phyloP scores from a whole-genome alignment of 768 basidiomycete species.

The Galerina marginata region DNA sequence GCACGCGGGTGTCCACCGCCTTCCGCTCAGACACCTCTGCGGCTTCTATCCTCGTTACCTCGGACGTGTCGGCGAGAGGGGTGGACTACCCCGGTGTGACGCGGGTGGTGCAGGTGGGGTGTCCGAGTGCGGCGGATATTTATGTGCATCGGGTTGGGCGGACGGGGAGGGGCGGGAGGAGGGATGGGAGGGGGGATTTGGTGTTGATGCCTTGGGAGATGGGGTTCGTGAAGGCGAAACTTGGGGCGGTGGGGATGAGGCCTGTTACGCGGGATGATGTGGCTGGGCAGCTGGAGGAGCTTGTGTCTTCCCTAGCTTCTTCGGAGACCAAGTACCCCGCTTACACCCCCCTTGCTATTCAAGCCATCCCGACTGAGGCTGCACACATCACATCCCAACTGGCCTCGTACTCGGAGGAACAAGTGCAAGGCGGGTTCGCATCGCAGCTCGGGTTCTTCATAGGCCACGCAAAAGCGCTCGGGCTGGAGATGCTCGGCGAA shows the following conservation, averaged over 20 bases:
- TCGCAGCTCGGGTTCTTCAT: conserved; percentile 32
- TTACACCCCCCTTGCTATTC: neutral
- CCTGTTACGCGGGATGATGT: neutral
- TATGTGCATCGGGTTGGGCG: conserved; percentile 90
- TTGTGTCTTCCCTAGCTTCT: neutral
- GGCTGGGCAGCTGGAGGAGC: conserved; percentile 1
- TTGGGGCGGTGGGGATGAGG: conserved; percentile 70
- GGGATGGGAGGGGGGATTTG: conserved; percentile 74
- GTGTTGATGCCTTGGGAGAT: conserved; percentile 82
- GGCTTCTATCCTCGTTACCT: conserved; percentile 71
- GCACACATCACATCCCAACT: neutral
- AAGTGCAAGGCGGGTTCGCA: conserved; percentile 16
- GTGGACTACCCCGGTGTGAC: conserved; percentile 91
- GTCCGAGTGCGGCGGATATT: conserved; percentile 69
- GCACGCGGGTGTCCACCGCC: conserved; percentile 57
- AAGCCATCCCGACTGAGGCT: neutral
- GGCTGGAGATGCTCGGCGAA: conserved; percentile 2
- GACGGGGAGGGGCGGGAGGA: conserved; percentile 71
- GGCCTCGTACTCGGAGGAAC: neutral
- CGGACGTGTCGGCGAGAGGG: conserved; percentile 88
- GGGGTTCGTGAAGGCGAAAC: conserved; percentile 64
- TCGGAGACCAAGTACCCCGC: neutral
- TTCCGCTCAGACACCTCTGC: conserved; percentile 59
- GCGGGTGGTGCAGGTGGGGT: conserved; percentile 89
- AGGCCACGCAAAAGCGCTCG: conserved; percentile 20